Conservation (phyloP, 1,139 yeast species). For the Diutina rugosa region DNA sequence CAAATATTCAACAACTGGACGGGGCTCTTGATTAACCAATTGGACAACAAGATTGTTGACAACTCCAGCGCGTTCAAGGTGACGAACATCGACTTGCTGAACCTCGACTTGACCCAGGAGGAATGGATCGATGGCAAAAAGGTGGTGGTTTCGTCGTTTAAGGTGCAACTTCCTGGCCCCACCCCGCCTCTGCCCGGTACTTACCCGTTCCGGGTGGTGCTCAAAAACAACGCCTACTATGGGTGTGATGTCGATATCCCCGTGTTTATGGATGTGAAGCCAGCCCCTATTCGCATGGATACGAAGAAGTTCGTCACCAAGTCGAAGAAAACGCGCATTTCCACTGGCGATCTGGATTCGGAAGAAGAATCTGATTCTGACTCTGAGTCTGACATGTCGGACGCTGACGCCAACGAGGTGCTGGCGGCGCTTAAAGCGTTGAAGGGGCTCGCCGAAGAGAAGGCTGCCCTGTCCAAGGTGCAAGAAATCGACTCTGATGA, state of each 20-base stretch:
- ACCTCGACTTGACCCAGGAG: constrained; percentile 39
- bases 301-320: constrained; percentile 14
- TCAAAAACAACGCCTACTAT: constrained; percentile 57
- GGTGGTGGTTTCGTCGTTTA: constrained; percentile 55
- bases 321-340: constrained; percentile 5
- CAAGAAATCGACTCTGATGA: constrained; percentile 25
- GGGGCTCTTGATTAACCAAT: constrained; percentile 55
- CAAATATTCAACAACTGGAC: constrained; percentile 46
- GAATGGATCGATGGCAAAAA: constrained; percentile 33
- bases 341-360: constrained; percentile 4
- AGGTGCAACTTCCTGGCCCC: constrained; percentile 57
- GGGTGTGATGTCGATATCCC: constrained; percentile 65
- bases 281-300: constrained; percentile 18
- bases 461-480: constrained; percentile 18
- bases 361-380: constrained; percentile 27
- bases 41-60: constrained; percentile 70
- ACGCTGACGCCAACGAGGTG: constrained; percentile 50
- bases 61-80: constrained; percentile 40
- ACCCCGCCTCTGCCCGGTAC: constrained; percentile 57
- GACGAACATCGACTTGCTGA: constrained; percentile 40
- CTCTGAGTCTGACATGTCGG: constrained; percentile 38
- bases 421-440: constrained; percentile 56
- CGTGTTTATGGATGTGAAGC: constrained; percentile 42
- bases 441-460: constrained; percentile 38
- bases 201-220: constrained; percentile 48